Percentiles rank a stretch among this genome's conserved stretches.
These are phyloP conservation scores for Drosera spatulata DNA, from an alignment of 179 eudicot genomes.

Conservation along the genomic window DNA sequence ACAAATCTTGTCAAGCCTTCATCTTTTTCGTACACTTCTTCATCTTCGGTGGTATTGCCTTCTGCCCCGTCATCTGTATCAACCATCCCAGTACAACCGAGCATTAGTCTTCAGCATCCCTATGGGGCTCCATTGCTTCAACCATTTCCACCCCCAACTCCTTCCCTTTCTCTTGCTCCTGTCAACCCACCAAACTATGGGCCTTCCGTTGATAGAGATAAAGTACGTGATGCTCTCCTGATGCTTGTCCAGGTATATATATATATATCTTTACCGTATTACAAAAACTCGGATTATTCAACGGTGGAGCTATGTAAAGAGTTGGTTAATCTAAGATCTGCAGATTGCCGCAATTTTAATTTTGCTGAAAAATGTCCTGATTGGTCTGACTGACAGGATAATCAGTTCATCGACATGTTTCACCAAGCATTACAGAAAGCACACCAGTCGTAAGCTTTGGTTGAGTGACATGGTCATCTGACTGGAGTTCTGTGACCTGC, in stretches of 20 bases:
- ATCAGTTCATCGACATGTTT: constrained; percentile 66
- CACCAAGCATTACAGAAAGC: constrained; percentile 53
- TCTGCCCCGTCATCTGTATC: constrained; percentile 38
- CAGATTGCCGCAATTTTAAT: neutral
- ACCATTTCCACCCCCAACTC: constrained; percentile 94
- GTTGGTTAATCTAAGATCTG: neutral
- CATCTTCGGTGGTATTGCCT: constrained; percentile 27
- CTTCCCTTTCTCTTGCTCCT: constrained; percentile 76
- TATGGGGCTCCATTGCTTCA: constrained; percentile 89
- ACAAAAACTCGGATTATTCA: neutral
- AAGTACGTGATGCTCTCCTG: constrained; percentile 71
- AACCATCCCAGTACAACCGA: constrained; percentile 42
- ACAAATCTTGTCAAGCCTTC: constrained; percentile 72
- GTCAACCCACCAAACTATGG: constrained; percentile 26
- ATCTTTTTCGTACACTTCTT: constrained; percentile 38
- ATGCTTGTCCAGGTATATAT: constrained; percentile 63
- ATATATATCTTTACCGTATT: too few relatives aligned
- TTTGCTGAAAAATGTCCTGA: neutral
- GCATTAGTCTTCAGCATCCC: constrained; percentile 44
- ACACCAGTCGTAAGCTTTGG: constrained; percentile 23
- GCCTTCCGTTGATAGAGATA: constrained; percentile 48
- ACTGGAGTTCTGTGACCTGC: too few relatives aligned
- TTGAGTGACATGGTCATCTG: too few relatives aligned
- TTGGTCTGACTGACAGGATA: constrained; percentile 34
- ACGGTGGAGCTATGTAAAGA: too few relatives aligned